Evolutionary conservation across 2,329 filamentous ascomycete species (phyloP).

Genomic region (Ascochyta viciae-villosae): DNA sequence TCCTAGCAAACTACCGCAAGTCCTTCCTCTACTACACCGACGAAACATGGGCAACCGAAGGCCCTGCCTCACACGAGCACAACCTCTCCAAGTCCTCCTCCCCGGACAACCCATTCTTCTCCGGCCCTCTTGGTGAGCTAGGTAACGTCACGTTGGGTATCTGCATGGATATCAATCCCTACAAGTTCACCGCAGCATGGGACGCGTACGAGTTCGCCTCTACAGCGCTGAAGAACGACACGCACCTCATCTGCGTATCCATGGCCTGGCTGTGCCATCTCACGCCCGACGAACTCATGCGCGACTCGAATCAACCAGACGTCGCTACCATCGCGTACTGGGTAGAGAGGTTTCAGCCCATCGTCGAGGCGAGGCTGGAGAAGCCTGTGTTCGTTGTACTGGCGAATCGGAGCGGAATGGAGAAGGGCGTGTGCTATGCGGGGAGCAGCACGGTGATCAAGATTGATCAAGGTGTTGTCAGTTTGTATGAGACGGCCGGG

Average conservation of each 20-base stretch:
- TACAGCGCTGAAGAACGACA: conserved; percentile 63
- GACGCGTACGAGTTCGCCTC: conserved; percentile 64
- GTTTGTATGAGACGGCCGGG: conserved; percentile 72
- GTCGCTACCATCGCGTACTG: conserved; percentile 78
- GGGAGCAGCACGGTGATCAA: conserved; percentile 76
- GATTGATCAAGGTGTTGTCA: conserved; percentile 69
- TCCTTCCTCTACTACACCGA: conserved; percentile 72
- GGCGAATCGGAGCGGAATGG: conserved; percentile 73
- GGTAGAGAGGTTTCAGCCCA: conserved; percentile 73
- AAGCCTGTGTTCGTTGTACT: conserved; percentile 72
- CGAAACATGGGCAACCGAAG: conserved; percentile 68
- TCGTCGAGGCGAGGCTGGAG: conserved; percentile 45
- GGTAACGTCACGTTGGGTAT: conserved; percentile 54
- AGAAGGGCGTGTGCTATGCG: conserved; percentile 72
- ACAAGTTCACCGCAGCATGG: conserved; percentile 66
- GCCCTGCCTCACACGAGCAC: conserved; percentile 39
- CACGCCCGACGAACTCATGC: conserved; percentile 54
- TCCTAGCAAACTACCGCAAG: conserved; percentile 68
- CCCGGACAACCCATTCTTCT: conserved; percentile 45
- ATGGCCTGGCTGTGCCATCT: conserved; percentile 79
- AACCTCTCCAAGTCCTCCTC: conserved; percentile 27
- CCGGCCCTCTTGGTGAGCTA: conserved; percentile 43
- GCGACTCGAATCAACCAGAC: conserved; percentile 66
- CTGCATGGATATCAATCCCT: conserved; percentile 69
- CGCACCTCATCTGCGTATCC: conserved; percentile 71